Evolutionary conservation across 2,329 filamentous ascomycete genomes (phyloP), one percentile per base, ranked within the genome.

Genomic region (Aspergillus melleus): DNA sequence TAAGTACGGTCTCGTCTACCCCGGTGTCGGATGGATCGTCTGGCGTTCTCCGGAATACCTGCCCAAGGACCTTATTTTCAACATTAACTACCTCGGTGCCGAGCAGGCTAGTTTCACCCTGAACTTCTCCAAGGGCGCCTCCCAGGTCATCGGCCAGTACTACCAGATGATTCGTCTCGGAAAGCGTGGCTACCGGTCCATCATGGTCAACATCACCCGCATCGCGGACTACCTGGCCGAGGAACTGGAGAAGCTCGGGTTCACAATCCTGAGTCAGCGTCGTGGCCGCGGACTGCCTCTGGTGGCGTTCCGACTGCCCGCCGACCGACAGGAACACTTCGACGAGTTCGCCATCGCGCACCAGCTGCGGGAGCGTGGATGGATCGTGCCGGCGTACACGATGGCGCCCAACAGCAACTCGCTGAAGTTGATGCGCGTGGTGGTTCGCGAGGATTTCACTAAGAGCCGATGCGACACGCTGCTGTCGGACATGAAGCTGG

Each of bases 81-180:
- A 96, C 84, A 97, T 98, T 85, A 97, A 97, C 84, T 98, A 98
- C 79, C 89, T 97, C 6, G 94, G 94, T 53, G 93, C 94, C 11
- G 92, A 97, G 73, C 94, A 98, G 76, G 90, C 92, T 2, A 96
- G 92, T 3, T 97, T 97, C 80, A 97, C 94, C 0, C 87, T 98
- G 61, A 98, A 98, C 83, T 98, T 98, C 82, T 96, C 91, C 73
- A 96, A 96, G 76, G 93, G 93, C 59, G 94, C 94, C 12, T 92
- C 90, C 6, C 93, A 97, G 74, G 91, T 97, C 71, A 96, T 98
- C 63, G 94, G 91, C 29, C 94, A 98, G 79, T 98, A 97, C 81
- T 97, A 98, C 81, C 93, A 97, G 79, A 85, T 98, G 72, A 96
- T 97, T 74, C 91, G 94, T 30, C 87, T 98, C 4, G 94, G 94